These are phyloP conservation scores for Fusarium praegraminearum DNA, from an alignment of 2,329 filamentous ascomycete genomes.

Conservation along the genomic window DNA sequence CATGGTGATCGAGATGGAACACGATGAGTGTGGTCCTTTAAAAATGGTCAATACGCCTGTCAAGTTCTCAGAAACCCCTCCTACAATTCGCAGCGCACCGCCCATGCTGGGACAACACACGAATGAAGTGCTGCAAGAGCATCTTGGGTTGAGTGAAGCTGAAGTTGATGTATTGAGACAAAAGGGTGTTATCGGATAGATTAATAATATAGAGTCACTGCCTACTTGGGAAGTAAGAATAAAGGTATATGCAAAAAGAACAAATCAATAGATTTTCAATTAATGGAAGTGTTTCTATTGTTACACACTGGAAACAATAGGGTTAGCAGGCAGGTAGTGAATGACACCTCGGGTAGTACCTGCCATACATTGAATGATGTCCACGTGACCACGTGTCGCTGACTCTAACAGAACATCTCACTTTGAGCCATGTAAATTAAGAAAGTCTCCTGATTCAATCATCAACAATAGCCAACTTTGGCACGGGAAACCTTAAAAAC, in stretches of 20 bases:
- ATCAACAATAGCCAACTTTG: constrained; percentile 14
- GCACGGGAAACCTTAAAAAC: background rate
- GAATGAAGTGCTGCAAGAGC: constrained; percentile 74
- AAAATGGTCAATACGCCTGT: constrained; percentile 94
- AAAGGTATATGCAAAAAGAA: background rate
- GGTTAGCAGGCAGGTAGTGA: background rate
- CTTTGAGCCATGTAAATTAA: constrained; percentile 25
- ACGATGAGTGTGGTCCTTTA: constrained; percentile 84
- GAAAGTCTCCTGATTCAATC: constrained; percentile 9
- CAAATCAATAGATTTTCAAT: background rate
- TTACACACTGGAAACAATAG: constrained; percentile 1
- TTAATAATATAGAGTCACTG: background rate
- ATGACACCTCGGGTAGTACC: background rate
- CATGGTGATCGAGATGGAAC: constrained; percentile 92
- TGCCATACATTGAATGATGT: background rate
- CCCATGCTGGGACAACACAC: constrained; percentile 91
- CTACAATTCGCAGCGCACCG: constrained; percentile 80
- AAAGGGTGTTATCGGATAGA: constrained; percentile 73
- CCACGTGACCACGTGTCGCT: constrained; percentile 39
- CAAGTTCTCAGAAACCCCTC: constrained; percentile 88
- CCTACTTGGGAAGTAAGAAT: background rate
- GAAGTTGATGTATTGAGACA: constrained; percentile 73
- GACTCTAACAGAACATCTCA: constrained; percentile 22
- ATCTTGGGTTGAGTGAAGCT: constrained; percentile 69
- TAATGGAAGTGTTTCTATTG: background rate